Evolutionary conservation across 2,329 filamentous ascomycete species (phyloP).

Genomic region (Xylariales sp.): DNA sequence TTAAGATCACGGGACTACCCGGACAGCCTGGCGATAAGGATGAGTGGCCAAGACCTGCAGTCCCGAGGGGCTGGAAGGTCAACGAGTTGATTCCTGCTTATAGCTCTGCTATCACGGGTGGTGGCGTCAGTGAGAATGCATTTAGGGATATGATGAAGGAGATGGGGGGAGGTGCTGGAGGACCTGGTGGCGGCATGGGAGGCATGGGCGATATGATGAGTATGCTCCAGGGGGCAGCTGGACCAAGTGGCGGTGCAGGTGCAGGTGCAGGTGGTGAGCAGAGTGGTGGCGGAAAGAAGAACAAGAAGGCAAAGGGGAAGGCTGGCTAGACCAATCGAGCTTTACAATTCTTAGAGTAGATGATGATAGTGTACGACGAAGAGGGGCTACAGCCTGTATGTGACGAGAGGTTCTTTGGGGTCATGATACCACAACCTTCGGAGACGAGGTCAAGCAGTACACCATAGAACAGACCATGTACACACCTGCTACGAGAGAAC

Average conservation of each 20-base stretch:
- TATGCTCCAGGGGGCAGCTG: conserved; percentile 21
- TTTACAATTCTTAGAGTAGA: too few species aligned
- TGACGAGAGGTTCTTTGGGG: conserved; percentile 5
- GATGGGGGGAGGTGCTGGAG: conserved; percentile 55
- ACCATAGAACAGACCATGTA: conserved; percentile 5
- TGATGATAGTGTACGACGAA: too few species aligned
- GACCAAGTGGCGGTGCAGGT: conserved; percentile 22
- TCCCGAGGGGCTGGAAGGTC: conserved; percentile 90
- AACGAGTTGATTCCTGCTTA: conserved; percentile 78
- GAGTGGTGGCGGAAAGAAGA: conserved; percentile 35
- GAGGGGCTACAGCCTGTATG: conserved; percentile 11
- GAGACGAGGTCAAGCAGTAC: conserved; percentile 13
- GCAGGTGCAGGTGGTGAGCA: conserved; percentile 21
- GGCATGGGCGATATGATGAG: conserved; percentile 14
- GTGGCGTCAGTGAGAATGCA: conserved; percentile 89
- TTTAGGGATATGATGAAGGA: conserved; percentile 96
- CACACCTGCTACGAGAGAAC: too few species aligned
- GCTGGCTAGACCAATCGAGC: too few species aligned
- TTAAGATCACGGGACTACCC: conserved; percentile 70
- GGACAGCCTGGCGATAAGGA: conserved; percentile 58
- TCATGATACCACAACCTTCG: conserved; percentile 14
- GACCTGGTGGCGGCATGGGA: conserved; percentile 18
- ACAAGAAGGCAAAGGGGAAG: conserved; percentile 45
- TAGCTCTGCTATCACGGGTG: conserved; percentile 84
- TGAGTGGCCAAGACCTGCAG: conserved; percentile 65